A percentile compares a stretch with the other conserved stretches of the same genome.
Evolutionary conservation across 306 rosid species (phyloP).

Genomic region (Lupinus albus): DNA sequence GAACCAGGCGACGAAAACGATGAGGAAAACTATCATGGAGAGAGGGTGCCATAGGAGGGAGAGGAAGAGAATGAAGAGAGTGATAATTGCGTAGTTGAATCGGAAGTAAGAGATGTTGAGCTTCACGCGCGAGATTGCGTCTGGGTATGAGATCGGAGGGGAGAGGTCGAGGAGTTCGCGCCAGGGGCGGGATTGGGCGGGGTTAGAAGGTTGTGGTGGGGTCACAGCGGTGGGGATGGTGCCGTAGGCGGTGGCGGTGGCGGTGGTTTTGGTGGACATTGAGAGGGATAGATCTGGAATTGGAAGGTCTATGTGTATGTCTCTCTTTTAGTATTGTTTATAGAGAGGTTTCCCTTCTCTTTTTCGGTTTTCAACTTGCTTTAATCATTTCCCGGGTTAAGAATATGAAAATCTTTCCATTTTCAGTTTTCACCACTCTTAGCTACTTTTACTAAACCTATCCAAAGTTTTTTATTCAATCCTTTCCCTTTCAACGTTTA

Average conservation of each 20-base stretch:
- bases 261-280: constrained; percentile 41
- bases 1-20: constrained; percentile 48
- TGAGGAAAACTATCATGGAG: constrained; percentile 46
- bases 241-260: constrained; percentile 37
- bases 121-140: constrained; percentile 49
- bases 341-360: too few species aligned
- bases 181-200: constrained; percentile 48
- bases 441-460: too few species aligned
- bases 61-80: constrained; percentile 46
- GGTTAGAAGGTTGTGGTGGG: constrained; percentile 5
- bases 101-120: constrained; percentile 51
- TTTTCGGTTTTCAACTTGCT: background rate
- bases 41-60: constrained; percentile 53
- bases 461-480: too few species aligned
- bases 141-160: constrained; percentile 43
- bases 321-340: too few species aligned
- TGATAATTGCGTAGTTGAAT: constrained; percentile 44
- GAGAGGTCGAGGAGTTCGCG: constrained; percentile 46
- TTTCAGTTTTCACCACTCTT: too few species aligned
- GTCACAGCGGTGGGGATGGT: constrained; percentile 4
- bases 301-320: background rate
- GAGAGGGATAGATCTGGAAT: constrained; percentile 39
- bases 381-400: background rate
- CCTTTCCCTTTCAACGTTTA: too few species aligned
- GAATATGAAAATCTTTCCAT: too few species aligned